phyloP scores from a whole-genome alignment of 2,329 filamentous ascomycete genomes.

The Paecilomyces formosus region DNA sequence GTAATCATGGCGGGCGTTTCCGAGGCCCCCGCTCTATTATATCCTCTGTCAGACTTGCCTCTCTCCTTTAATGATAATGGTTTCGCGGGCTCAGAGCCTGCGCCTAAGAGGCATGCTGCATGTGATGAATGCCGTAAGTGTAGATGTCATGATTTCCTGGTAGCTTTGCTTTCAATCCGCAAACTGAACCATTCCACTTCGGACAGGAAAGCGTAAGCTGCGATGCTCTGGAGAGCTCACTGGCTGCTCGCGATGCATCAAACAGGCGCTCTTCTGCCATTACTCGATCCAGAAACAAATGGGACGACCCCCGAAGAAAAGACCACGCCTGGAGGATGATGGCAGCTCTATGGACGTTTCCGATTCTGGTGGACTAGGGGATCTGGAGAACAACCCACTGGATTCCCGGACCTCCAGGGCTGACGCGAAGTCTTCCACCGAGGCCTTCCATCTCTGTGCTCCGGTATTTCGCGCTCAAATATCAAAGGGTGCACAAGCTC shows the following conservation, averaged over 20 bases:
- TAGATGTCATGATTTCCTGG: constrained; percentile 10
- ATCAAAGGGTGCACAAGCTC: constrained; percentile 5
- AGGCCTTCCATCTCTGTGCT: constrained; percentile 22
- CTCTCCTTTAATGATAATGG: not conserved
- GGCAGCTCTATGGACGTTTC: constrained; percentile 3
- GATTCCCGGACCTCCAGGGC: constrained; percentile 11
- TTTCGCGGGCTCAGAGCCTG: constrained; percentile 10
- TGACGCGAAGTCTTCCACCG: constrained; percentile 7
- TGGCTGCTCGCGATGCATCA: constrained; percentile 36
- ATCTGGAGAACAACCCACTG: constrained; percentile 13
- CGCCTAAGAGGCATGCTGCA: constrained; percentile 37
- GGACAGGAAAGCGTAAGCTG: constrained; percentile 38
- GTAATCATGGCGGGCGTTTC: not conserved
- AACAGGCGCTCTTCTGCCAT: constrained; percentile 35
- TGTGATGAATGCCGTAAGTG: constrained; percentile 43
- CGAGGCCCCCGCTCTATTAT: not conserved
- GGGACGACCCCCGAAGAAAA: constrained; percentile 40
- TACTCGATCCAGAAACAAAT: constrained; percentile 43
- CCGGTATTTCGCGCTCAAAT: constrained; percentile 15
- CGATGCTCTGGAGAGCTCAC: constrained; percentile 41
- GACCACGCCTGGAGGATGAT: constrained; percentile 23
- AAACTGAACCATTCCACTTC: constrained; percentile 11
- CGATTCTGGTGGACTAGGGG: constrained; percentile 14
- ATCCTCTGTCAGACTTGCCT: constrained; percentile 3
- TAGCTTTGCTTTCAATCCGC: constrained; percentile 1